phyloP scores from a whole-genome alignment of 306 rosid genomes.

The Acacia crassicarpa region DNA sequence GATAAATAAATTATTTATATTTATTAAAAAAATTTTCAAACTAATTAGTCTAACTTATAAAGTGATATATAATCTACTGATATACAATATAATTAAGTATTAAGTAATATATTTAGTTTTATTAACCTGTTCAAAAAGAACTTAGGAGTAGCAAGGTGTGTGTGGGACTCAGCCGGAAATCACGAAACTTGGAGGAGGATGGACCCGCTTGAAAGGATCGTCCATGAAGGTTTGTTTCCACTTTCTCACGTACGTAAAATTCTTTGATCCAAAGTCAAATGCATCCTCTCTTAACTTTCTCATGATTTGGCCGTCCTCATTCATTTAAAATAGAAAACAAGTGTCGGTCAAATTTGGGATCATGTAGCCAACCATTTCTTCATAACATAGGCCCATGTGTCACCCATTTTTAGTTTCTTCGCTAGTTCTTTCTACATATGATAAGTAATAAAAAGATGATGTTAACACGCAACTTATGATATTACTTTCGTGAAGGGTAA shows the following conservation, averaged over 20 bases:
- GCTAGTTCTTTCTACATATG: background rate
- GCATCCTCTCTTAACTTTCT: background rate
- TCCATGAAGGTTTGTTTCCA: background rate
- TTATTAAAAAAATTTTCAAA: too few species aligned
- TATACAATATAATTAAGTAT: too few species aligned
- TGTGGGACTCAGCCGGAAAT: background rate
- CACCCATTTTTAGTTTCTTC: background rate
- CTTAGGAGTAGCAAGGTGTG: too few species aligned
- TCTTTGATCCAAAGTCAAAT: background rate
- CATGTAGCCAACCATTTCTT: background rate
- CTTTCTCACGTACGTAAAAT: background rate
- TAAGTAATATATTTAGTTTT: too few species aligned
- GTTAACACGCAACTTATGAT: background rate
- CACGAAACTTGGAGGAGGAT: background rate
- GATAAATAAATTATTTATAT: too few species aligned
- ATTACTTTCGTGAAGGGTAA: background rate
- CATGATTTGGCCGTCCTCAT: background rate
- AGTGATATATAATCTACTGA: too few species aligned
- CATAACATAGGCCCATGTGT: background rate
- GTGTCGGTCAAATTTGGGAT: background rate
- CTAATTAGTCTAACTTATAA: too few species aligned
- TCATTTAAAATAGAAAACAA: too few species aligned
- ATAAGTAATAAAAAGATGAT: background rate
- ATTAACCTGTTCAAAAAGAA: too few species aligned
- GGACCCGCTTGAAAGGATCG: background rate